Conservation (phyloP, 352 stramenopile species). For the Albugo candida region DNA sequence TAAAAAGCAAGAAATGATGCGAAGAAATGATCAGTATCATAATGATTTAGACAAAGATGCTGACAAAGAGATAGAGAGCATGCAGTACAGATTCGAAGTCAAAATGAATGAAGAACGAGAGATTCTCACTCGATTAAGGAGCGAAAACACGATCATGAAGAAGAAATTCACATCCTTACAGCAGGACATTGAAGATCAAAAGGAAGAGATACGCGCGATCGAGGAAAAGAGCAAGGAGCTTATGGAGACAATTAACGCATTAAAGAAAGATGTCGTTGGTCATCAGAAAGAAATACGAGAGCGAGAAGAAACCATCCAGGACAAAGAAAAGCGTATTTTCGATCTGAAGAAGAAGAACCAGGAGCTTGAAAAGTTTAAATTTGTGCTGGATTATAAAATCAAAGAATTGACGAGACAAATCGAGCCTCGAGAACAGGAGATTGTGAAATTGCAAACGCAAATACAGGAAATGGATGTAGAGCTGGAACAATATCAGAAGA, state of each 20-base stretch:
- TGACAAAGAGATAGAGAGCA: constrained; percentile 84
- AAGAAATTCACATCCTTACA: constrained; percentile 89
- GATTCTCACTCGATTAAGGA: constrained; percentile 84
- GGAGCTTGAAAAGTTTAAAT: constrained; percentile 95
- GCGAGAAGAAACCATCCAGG: constrained; percentile 86
- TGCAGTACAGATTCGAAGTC: constrained; percentile 82
- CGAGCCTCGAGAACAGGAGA: constrained; percentile 87
- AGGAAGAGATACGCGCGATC: constrained; percentile 82
- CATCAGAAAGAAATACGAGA: constrained; percentile 87
- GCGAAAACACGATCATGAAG: constrained; percentile 92
- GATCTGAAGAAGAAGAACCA: constrained; percentile 96
- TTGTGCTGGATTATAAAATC: constrained; percentile 94
- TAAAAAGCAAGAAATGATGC: constrained; percentile 45
- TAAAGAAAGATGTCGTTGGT: constrained; percentile 86
- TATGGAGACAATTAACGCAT: constrained; percentile 76
- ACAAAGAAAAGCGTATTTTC: constrained; percentile 94
- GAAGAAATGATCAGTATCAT: constrained; percentile 82
- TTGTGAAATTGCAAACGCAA: constrained; percentile 86
- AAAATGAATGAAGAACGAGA: constrained; percentile 81
- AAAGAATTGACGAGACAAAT: constrained; percentile 94
- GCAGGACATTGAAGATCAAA: constrained; percentile 90
- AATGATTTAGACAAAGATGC: constrained; percentile 86
- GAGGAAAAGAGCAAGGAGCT: constrained; percentile 87
- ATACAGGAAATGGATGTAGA: constrained; percentile 93
- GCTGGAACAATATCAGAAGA: constrained; percentile 90